A percentile compares a stretch with the other conserved stretches of the same genome.
phyloP scores from a whole-genome alignment of 2,329 filamentous ascomycete species.

The Lachnellula subtilissima region DNA sequence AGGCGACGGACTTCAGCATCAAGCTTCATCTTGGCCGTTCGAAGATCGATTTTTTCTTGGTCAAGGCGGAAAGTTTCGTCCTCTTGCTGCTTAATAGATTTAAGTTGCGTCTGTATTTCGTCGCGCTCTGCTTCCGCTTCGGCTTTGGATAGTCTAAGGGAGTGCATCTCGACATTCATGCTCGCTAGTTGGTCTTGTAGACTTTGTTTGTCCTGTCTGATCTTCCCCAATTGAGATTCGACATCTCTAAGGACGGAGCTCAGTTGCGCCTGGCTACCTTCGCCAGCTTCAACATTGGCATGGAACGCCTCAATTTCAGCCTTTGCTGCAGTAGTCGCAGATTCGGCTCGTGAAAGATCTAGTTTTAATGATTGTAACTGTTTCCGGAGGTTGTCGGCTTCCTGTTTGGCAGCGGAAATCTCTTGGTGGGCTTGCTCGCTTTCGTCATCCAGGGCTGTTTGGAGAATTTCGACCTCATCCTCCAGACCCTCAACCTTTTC shows the following conservation, averaged over 20 bases:
- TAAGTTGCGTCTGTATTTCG: constrained; percentile 58
- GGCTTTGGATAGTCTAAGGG: constrained; percentile 50
- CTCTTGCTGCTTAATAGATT: constrained; percentile 49
- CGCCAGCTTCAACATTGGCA: constrained; percentile 25
- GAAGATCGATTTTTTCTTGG: constrained; percentile 64
- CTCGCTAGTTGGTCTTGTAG: constrained; percentile 60
- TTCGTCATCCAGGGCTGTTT: constrained; percentile 52
- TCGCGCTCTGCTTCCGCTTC: constrained; percentile 62
- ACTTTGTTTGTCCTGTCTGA: constrained; percentile 55
- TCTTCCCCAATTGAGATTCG: constrained; percentile 51
- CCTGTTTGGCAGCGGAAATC: constrained; percentile 39
- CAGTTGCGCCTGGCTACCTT: constrained; percentile 46
- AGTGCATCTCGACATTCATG: constrained; percentile 55
- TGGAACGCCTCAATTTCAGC: constrained; percentile 30
- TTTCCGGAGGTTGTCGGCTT: constrained; percentile 37
- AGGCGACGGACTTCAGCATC: constrained; percentile 63
- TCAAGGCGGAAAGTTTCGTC: constrained; percentile 58
- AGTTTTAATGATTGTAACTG: constrained; percentile 38
- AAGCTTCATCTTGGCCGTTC: constrained; percentile 61
- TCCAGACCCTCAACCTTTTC: constrained; percentile 66
- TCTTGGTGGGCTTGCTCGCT: constrained; percentile 52
- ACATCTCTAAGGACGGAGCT: constrained; percentile 55
- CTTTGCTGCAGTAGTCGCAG: constrained; percentile 23
- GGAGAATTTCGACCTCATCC: constrained; percentile 71
- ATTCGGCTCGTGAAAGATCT: constrained; percentile 30